phyloP scores from a whole-genome alignment of 2,329 filamentous ascomycete genomes.

The Fusarium sterilihyphosum region DNA sequence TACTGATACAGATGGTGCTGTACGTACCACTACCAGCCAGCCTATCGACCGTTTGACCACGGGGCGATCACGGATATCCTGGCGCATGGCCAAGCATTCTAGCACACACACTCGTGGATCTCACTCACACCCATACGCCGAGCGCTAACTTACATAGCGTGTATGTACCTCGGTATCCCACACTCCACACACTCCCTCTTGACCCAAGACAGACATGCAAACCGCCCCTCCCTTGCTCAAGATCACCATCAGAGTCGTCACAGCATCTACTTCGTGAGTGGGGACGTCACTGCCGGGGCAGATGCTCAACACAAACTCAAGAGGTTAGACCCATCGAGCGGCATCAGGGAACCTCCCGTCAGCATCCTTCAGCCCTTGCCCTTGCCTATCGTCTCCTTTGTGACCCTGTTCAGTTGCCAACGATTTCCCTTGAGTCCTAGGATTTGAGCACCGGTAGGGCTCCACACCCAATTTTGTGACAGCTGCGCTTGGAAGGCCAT shows the following conservation, averaged over 20 bases:
- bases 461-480: slow-evolving; percentile 43
- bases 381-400: slow-evolving; percentile 30
- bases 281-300: slow-evolving; percentile 41
- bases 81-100: slow-evolving; percentile 38
- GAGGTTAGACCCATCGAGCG: slow-evolving; percentile 36
- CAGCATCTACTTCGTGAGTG: slow-evolving; percentile 32
- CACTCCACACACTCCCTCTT: slow-evolving; percentile 14
- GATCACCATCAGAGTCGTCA: slow-evolving; percentile 40
- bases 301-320: slow-evolving; percentile 30
- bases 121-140: slow-evolving; percentile 33
- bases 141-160: slow-evolving; percentile 3
- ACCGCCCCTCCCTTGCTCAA: slow-evolving; percentile 32
- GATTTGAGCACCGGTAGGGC: slow-evolving; percentile 34
- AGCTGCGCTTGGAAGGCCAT: slow-evolving; percentile 38
- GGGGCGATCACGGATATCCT: slow-evolving; percentile 43
- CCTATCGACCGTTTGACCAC: slow-evolving; percentile 45
- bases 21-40: slow-evolving; percentile 2
- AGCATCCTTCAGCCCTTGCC: slow-evolving; percentile 33
- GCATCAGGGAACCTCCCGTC: slow-evolving; percentile 38
- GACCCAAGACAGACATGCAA: slow-evolving; percentile 19
- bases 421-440: slow-evolving; percentile 39
- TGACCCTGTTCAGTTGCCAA: slow-evolving; percentile 33
- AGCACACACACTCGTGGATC: slow-evolving; percentile 39
- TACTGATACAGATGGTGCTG: not conserved
- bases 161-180: slow-evolving; percentile 8